A percentile compares a stretch with the other conserved stretches of the same genome.
Conservation (phyloP, 176 grass and related monocot species). For the Zea mays region Zm-B73-REFERENCE-NAM-5.0 NC_050096.1:218785501-218786000, state of each 20-base stretch:
- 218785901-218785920: constrained; percentile 13
- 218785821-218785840: constrained; percentile 3
- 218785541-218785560: constrained; percentile 28
- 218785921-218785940: neutral
- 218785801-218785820: constrained; percentile 14
- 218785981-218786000: no score
- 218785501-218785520: constrained; percentile 25
- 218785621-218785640: no score
- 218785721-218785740: no score
- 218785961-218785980: neutral
- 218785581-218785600: no score
- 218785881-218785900: constrained; percentile 3
- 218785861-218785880: no score
- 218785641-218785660: no score
- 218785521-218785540: constrained; percentile 17
- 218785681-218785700: no score
- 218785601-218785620: no score
- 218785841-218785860: no score
- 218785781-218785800: constrained; percentile 2
- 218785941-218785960: neutral
- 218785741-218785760: no score
- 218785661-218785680: no score
- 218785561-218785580: constrained; percentile 1
- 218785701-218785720: no score
- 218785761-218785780: neutral